A percentile compares a stretch with the other conserved stretches of the same genome.
These are phyloP conservation scores for Aspergillus wentii DNA, from an alignment of 495 filamentous ascomycete genomes.

Conservation along the genomic window DNA sequence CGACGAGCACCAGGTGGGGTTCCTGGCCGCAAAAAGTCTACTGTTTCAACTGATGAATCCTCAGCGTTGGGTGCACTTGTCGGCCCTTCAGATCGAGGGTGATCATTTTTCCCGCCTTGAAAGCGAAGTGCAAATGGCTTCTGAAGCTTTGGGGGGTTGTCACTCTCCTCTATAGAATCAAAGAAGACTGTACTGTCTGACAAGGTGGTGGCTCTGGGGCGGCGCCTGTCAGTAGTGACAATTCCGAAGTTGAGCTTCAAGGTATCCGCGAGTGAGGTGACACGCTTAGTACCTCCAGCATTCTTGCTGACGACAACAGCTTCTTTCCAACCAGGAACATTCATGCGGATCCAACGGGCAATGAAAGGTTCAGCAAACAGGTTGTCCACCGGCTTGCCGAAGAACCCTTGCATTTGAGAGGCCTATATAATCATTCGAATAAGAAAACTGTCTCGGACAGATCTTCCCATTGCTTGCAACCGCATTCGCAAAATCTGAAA, in stretches of 20 bases:
- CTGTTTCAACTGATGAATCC: slow-evolving; percentile 6
- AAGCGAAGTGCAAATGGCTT: slow-evolving; percentile 29
- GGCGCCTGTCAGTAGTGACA: slow-evolving; percentile 86
- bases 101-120: slow-evolving; percentile 14
- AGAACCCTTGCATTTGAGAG: slow-evolving; percentile 98
- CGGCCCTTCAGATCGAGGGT: slow-evolving; percentile 8
- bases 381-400: slow-evolving; percentile 96
- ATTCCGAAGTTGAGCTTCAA: slow-evolving; percentile 96
- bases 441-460: no score
- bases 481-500: no score
- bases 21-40: slow-evolving; percentile 25
- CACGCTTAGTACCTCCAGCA: slow-evolving; percentile 90
- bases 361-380: slow-evolving; percentile 94
- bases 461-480: no score
- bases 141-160: slow-evolving; percentile 18
- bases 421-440: slow-evolving; percentile 38
- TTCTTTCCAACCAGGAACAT: slow-evolving; percentile 80
- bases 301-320: slow-evolving; percentile 98
- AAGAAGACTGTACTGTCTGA: slow-evolving; percentile 58
- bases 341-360: slow-evolving; percentile 89
- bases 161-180: slow-evolving; percentile 35
- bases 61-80: slow-evolving; percentile 4
- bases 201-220: slow-evolving; percentile 52
- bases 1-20: slow-evolving; percentile 32
- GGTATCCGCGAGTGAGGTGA: slow-evolving; percentile 94